Conservation (phyloP, 148 eudicot species). For the Vaccinium myrtillus region DNA sequence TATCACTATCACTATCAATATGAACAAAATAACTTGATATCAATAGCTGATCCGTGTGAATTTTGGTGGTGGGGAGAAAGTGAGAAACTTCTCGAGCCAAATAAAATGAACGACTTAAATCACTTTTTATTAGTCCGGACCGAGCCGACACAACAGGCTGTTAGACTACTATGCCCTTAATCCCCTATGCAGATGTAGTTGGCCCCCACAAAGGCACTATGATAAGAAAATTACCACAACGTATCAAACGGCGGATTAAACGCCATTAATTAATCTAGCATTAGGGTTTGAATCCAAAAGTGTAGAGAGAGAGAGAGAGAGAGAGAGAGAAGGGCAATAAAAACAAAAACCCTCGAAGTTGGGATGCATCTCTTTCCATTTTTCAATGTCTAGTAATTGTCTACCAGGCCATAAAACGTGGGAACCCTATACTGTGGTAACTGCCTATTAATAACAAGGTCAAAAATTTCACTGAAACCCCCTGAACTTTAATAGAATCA, state of each 20-base stretch:
- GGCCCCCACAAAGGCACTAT: not conserved
- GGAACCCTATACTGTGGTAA: not conserved
- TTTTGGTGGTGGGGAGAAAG: no score
- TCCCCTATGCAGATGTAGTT: not conserved
- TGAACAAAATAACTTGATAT: no score
- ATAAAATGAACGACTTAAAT: no score
- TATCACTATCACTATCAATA: no score
- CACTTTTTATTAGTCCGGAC: no score
- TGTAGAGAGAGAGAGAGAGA: not conserved
- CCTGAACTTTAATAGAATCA: no score
- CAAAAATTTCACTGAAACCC: no score
- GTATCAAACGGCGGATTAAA: not conserved
- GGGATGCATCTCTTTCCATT: conserved; percentile 17
- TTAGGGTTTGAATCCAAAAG: not conserved
- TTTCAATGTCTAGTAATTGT: conserved; percentile 13
- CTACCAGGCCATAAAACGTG: not conserved
- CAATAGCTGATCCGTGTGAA: no score
- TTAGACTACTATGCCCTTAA: not conserved
- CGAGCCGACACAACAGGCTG: no score
- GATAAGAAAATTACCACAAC: not conserved
- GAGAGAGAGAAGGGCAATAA: conserved; percentile 9
- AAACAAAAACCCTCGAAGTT: conserved; percentile 22
- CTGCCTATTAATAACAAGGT: not conserved
- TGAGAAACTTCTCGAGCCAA: no score
- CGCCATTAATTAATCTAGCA: not conserved